Evolutionary conservation across 345 rosid genomes (phyloP).

Genomic region (Acer yangbiense): DNA sequence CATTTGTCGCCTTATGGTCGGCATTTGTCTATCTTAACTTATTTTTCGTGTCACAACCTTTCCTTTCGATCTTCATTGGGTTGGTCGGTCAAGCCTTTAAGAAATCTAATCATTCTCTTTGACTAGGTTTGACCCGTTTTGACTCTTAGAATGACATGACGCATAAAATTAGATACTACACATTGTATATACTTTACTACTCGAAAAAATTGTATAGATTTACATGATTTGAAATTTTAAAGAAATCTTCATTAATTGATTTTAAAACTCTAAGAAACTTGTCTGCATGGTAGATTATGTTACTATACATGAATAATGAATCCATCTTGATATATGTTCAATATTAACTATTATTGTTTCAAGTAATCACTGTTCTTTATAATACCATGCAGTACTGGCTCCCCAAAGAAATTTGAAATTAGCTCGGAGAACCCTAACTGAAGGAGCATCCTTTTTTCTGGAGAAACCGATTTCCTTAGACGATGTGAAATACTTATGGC

Average conservation of each 20-base stretch:
- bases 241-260: too few relatives aligned
- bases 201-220: neutral
- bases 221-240: too few relatives aligned
- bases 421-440: constrained; percentile 23
- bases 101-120: too few relatives aligned
- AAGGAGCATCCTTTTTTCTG: constrained; percentile 34
- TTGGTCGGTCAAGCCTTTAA: too few relatives aligned
- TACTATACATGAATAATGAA: neutral
- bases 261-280: neutral
- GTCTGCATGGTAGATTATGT: neutral
- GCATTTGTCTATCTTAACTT: too few relatives aligned
- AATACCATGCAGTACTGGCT: constrained; percentile 40
- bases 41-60: too few relatives aligned
- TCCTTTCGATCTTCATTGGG: too few relatives aligned
- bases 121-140: too few relatives aligned
- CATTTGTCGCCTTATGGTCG: too few relatives aligned
- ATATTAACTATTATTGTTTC: neutral
- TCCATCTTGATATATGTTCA: neutral
- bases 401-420: constrained; percentile 3
- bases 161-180: too few relatives aligned
- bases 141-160: too few relatives aligned
- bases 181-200: too few relatives aligned
- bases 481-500: constrained; percentile 51
- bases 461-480: constrained; percentile 35
- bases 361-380: neutral